These are phyloP conservation scores for Mycena haematopus DNA, from an alignment of 768 basidiomycete species.

Conservation along the genomic window DNA sequence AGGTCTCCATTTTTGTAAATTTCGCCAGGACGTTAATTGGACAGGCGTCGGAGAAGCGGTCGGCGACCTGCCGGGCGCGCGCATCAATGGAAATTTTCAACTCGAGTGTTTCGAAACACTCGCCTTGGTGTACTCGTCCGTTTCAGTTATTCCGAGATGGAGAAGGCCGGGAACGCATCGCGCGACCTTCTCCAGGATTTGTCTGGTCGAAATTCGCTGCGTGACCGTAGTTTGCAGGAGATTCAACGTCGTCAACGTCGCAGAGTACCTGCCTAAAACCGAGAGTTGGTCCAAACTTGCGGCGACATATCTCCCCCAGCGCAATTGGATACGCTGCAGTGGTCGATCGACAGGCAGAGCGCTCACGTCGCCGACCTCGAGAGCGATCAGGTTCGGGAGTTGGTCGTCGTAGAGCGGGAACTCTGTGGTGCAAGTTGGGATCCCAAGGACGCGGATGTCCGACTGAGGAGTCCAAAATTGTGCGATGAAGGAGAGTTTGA, in stretches of 20 bases:
- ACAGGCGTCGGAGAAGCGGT: constrained; percentile 1
- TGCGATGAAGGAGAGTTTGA: constrained; percentile 14
- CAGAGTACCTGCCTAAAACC: constrained; percentile 11
- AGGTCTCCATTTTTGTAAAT: constrained; percentile 8
- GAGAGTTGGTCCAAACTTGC: constrained; percentile 4
- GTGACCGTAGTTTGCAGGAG: constrained; percentile 2
- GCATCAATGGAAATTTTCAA: neutral
- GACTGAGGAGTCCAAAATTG: constrained; percentile 23
- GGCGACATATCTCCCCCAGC: neutral
- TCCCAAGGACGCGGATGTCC: constrained; percentile 17
- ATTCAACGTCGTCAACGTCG: constrained; percentile 23
- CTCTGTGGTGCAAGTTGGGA: neutral
- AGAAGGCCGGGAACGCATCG: constrained; percentile 5
- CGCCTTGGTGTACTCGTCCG: neutral
- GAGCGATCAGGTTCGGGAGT: constrained; percentile 23
- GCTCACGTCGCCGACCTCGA: constrained; percentile 14
- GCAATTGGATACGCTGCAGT: constrained; percentile 27
- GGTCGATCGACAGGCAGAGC: constrained; percentile 8
- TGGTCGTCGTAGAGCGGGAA: constrained; percentile 24
- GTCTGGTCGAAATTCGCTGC: neutral
- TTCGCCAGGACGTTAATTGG: constrained; percentile 4
- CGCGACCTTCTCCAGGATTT: constrained; percentile 8
- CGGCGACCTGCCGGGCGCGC: neutral
- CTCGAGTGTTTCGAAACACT: neutral
- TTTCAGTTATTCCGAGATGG: constrained; percentile 20